Evolutionary conservation across 768 basidiomycete species (phyloP).

Genomic region (Tulasnella sp.): DNA sequence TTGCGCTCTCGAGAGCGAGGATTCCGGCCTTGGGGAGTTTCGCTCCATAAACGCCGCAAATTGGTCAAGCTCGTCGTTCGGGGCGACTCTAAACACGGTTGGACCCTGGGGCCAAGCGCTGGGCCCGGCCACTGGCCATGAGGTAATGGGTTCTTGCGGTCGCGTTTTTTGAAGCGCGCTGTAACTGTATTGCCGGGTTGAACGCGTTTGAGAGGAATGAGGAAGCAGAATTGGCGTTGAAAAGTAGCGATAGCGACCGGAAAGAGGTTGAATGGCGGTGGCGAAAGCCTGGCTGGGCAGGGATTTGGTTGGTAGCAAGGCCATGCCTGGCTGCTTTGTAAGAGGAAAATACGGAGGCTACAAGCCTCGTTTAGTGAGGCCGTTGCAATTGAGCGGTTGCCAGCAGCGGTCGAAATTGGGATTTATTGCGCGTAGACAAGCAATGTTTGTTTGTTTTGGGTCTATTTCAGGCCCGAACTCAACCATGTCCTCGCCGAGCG

Average conservation of each 20-base stretch:
- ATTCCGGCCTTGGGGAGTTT: not conserved
- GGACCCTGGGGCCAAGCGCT: not conserved
- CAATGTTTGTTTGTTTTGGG: not conserved
- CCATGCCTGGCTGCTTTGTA: not conserved
- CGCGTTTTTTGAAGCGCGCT: not conserved
- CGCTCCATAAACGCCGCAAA: not conserved
- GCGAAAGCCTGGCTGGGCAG: not conserved
- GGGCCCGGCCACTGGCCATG: not conserved
- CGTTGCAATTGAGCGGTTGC: not conserved
- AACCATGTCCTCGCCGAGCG: no score
- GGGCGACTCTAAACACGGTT: not conserved
- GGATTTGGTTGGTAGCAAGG: not conserved
- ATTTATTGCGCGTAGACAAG: constrained; percentile 9
- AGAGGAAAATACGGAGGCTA: not conserved
- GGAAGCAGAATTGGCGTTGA: not conserved
- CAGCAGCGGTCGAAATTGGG: constrained; percentile 1
- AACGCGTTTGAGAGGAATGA: not conserved
- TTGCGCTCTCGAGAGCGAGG: not conserved
- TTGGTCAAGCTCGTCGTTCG: not conserved
- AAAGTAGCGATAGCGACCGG: constrained; percentile 3
- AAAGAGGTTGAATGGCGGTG: not conserved
- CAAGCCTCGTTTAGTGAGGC: not conserved
- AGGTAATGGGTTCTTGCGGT: not conserved
- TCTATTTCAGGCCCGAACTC: no score
- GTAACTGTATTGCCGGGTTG: not conserved